Base-by-base conservation (phyloP, 2,329 filamentous ascomycete genomes). In the Drechslerella coelobrocha region DNA sequence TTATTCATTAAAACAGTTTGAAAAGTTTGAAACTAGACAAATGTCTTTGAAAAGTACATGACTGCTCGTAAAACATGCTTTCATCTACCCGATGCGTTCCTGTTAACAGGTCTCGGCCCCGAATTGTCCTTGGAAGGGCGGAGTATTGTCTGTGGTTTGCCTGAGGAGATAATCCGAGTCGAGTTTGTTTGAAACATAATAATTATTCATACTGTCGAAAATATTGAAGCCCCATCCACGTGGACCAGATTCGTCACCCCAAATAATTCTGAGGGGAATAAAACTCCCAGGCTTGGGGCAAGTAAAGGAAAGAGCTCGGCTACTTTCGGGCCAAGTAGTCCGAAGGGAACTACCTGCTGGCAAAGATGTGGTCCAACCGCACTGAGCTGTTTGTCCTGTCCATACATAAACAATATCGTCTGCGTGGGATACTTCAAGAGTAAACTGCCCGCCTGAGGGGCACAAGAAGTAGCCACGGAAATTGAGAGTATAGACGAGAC, bases 391-490 rank as follows among this genome's bases (percentile, higher is more conserved):
- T 41, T 12, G 7, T 17, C 37, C 37, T 8, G n/a, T 17, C 37
- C 37, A 41, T 14, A 41, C 37, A 17, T 14, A 41, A 17, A 14
- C 37, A 17, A 41, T 14, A 41, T 41, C 37, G 37, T 41, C 37
- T 17, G 37, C 9, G 5, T 41, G 9, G 37, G 7, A 5, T 8
- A 41, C 7, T 9, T 8, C 5, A 17, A 41, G 7, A 17, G 37
- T 41, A 14, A 41, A 41, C n/a, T 6, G 7, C n/a, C 37, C 37
- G 37, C n/a, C 37, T 41, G 37, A 6, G 9, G 37, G 37, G 37
- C 37, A 41, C 37, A 41, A 17, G 37, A 41, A 41, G 37, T 41
- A 41, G 37, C 37, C 37, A 17, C 37, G 37, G 37, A 41, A 17
- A 17, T 41, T 41, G 37, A 41, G 37, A 14, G 37, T 41, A 17